phyloP scores from a whole-genome alignment of 257 asterid species.

The Solanum ahanhuiri region DNA sequence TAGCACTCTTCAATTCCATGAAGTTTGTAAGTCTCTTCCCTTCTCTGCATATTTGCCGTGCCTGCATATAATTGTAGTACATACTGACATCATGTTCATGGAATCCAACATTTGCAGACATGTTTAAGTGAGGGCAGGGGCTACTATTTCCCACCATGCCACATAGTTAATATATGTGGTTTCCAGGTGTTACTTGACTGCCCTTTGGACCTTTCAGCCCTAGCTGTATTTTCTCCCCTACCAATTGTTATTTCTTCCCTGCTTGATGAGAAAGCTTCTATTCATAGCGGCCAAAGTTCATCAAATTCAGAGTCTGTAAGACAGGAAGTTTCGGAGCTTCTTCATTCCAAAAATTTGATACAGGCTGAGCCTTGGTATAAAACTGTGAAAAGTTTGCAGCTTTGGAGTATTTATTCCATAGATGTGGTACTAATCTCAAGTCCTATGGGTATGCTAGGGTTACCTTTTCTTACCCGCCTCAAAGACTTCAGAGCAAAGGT shows the following conservation, averaged over 20 bases:
- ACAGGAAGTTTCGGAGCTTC: constrained; percentile 16
- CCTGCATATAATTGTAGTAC: background rate
- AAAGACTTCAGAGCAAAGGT: constrained; percentile 73
- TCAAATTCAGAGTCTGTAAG: constrained; percentile 11
- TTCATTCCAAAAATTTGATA: constrained; percentile 38
- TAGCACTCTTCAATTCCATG: background rate
- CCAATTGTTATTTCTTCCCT: constrained; percentile 15
- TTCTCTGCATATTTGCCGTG: background rate
- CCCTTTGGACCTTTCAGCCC: constrained; percentile 76
- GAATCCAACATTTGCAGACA: constrained; percentile 39
- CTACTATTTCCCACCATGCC: constrained; percentile 74
- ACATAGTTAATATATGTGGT: constrained; percentile 52
- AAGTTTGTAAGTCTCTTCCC: constrained; percentile 15
- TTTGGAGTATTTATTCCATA: constrained; percentile 43
- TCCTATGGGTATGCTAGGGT: constrained; percentile 71
- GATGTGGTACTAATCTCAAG: constrained; percentile 71
- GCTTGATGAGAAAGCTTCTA: constrained; percentile 6
- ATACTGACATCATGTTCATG: background rate
- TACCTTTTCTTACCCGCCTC: constrained; percentile 64
- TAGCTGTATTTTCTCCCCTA: constrained; percentile 54
- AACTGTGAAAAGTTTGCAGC: constrained; percentile 45
- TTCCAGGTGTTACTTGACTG: constrained; percentile 60
- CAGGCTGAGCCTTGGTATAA: constrained; percentile 60
- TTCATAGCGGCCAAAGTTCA: constrained; percentile 7
- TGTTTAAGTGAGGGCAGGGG: constrained; percentile 80